Conservation (phyloP, 225 moss, liverwort and hornwort species). For the Bryum argenteum region DNA sequence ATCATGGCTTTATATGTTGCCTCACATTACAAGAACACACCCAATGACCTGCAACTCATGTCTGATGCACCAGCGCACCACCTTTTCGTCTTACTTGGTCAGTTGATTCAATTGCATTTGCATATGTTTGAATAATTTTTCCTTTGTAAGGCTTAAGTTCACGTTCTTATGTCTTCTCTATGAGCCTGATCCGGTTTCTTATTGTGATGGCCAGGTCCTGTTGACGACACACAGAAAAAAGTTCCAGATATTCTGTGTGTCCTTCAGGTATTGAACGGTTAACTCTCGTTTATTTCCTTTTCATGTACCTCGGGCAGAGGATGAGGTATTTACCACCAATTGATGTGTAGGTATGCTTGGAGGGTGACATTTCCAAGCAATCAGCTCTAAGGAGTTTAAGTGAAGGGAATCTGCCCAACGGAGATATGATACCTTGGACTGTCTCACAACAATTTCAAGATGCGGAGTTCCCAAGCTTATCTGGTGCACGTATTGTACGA, state of each 20-base stretch:
- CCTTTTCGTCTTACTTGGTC: constrained; percentile 91
- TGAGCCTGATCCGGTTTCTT: constrained; percentile 19
- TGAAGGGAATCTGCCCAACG: constrained; percentile 93
- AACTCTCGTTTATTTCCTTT: not conserved
- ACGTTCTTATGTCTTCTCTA: not conserved
- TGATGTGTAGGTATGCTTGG: constrained; percentile 63
- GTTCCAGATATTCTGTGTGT: constrained; percentile 97
- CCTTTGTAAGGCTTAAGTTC: not conserved
- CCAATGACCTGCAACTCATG: constrained; percentile 96
- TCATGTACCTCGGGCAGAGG: no score
- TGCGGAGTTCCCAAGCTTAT: constrained; percentile 90
- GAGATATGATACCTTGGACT: constrained; percentile 98
- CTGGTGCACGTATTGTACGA: constrained; percentile 90
- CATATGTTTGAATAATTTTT: not conserved
- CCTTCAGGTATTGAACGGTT: constrained; percentile 56
- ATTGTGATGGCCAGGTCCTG: constrained; percentile 60
- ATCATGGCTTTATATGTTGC: constrained; percentile 99
- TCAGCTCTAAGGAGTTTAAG: constrained; percentile 80
- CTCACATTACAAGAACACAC: constrained; percentile 97
- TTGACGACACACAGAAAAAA: constrained; percentile 77
- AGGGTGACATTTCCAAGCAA: constrained; percentile 90
- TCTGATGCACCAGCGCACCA: constrained; percentile 98
- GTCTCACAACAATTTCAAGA: constrained; percentile 98
- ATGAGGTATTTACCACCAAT: not conserved
- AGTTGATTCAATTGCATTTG: constrained; percentile 21